Evolutionary conservation across 306 rosid species (phyloP), one percentile per base, ranked within the genome.

Genomic region (Glycine soja): DNA sequence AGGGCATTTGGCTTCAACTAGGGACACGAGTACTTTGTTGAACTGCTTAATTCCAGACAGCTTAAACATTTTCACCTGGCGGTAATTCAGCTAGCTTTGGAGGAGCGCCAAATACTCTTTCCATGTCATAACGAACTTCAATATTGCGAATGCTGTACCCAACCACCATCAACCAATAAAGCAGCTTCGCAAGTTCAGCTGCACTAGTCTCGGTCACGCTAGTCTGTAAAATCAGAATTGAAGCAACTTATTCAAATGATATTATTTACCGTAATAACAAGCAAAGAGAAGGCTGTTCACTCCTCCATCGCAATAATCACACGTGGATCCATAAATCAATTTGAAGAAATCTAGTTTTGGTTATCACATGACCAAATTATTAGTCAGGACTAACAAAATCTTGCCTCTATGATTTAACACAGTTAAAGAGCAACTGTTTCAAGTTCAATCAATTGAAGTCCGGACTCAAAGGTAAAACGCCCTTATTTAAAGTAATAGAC

Each of bases 81-180:
- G 98, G 99, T 73, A 95, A 79, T 82, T 95, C 99, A 72, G 94
- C 97, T 12, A 91, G 79, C 90, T 93, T 95, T 13, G 96, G 88
- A 62, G 97, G 83, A 79, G 88, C 83, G 66, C 94, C 98, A 34
- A 95, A 97, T 83, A 95, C 94, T 82, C 99, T 81, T 85, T 95
- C 99, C 99, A 95, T 93, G 79, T 95, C 98, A 70, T 83, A 89
- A 18, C 98, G 98, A 88, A 95, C 97, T 88, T 95, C 99, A 32
- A 95, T 93, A 84, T 93, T 91, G 76, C 99, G 97, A 70, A 95
- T 80, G 89, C 99, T 87, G 87, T 95, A 95, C 36, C 97, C 98
- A 0, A 95, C 99, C 74, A 95, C 97, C 98, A 95, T 95, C 74
- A 95, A 85, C 99, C 99, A 93, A 80, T 85, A 95, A 47, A 95